phyloP scores from a whole-genome alignment of 257 asterid species.

The Scutellaria galericulata region DNA sequence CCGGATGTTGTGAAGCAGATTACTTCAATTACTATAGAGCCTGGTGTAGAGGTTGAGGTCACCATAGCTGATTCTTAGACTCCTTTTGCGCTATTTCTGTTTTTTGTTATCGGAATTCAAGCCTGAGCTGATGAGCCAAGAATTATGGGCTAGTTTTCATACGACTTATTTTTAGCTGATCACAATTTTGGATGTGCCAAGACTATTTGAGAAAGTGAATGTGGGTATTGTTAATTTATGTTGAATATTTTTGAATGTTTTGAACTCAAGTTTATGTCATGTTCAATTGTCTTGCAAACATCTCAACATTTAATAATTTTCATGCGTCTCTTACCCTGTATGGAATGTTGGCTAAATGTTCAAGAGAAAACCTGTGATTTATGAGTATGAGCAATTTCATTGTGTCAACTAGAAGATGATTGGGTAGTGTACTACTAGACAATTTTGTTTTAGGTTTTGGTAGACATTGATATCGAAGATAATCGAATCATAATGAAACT shows the following conservation, averaged over 20 bases:
- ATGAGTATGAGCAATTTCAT: too few species aligned
- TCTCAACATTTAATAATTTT: not conserved
- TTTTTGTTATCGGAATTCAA: constrained; percentile 12
- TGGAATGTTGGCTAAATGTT: too few species aligned
- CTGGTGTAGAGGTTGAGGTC: constrained; percentile 70
- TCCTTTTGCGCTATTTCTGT: constrained; percentile 5
- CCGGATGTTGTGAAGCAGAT: constrained; percentile 75
- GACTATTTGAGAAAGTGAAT: constrained; percentile 27
- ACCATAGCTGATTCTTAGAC: constrained; percentile 62
- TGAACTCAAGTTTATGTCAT: constrained; percentile 10
- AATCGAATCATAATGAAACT: too few species aligned
- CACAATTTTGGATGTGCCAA: constrained; percentile 40
- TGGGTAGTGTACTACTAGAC: too few species aligned
- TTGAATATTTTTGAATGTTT: constrained; percentile 9
- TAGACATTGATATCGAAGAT: too few species aligned
- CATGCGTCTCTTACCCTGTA: not conserved
- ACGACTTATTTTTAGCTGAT: constrained; percentile 24
- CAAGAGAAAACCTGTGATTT: too few species aligned
- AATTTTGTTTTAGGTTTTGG: too few species aligned
- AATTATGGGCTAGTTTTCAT: constrained; percentile 32
- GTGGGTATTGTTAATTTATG: constrained; percentile 23
- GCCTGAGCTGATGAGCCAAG: constrained; percentile 1
- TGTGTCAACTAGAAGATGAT: too few species aligned
- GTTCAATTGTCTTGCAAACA: not conserved
- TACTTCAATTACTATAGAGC: constrained; percentile 69